A percentile compares a stretch with the other conserved stretches of the same genome.
phyloP scores from a whole-genome alignment of 164 flowering plant species.

The Cinnamomum micranthum region DNA sequence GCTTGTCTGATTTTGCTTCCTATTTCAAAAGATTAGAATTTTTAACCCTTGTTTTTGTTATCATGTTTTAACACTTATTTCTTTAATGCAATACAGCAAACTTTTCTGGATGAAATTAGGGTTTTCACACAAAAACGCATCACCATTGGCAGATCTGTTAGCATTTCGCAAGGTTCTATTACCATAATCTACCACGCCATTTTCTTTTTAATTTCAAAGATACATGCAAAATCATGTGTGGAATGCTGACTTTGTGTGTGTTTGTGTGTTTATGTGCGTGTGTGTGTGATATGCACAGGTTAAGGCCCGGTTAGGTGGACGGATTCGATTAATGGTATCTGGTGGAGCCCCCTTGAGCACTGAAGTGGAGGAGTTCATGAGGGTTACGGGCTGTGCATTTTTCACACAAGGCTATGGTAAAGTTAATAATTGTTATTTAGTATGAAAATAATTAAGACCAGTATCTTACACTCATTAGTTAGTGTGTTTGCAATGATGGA shows the following conservation, averaged over 20 bases:
- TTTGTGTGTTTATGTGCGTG: neutral
- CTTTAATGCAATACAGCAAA: slow-evolving; percentile 50
- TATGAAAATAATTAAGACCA: neutral
- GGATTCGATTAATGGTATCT: slow-evolving; percentile 69
- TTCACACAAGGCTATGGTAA: slow-evolving; percentile 90
- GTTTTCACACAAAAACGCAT: slow-evolving; percentile 71
- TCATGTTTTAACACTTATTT: neutral
- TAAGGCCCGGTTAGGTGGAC: slow-evolving; percentile 79
- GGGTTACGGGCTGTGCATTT: slow-evolving; percentile 84
- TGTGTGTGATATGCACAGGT: slow-evolving; percentile 33
- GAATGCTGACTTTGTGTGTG: neutral
- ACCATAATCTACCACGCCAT: slow-evolving; percentile 2
- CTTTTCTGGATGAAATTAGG: slow-evolving; percentile 77
- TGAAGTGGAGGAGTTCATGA: slow-evolving; percentile 84
- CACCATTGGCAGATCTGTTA: slow-evolving; percentile 78
- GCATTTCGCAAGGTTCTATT: slow-evolving; percentile 85
- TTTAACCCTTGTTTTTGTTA: neutral
- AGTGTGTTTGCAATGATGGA: neutral
- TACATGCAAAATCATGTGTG: neutral
- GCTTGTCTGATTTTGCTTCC: neutral
- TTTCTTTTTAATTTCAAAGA: neutral
- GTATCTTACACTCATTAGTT: neutral
- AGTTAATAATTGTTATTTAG: neutral
- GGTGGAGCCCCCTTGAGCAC: slow-evolving; percentile 86
- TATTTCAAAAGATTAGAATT: neutral